Conservation (phyloP, 768 basidiomycete genomes). For the Mycena pura region DNA sequence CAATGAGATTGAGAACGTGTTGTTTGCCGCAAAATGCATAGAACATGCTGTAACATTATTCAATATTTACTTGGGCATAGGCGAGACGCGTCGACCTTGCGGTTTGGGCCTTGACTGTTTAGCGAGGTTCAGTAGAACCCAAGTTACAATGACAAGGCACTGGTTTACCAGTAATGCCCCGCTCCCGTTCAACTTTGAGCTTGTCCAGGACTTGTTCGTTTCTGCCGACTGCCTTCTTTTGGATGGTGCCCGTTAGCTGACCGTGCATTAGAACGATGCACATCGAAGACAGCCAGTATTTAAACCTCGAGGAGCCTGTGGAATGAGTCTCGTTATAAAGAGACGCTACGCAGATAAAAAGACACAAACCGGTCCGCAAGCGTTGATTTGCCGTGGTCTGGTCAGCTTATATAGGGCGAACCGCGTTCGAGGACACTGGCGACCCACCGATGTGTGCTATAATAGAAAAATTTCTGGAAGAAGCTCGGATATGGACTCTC, state of each 20-base stretch:
- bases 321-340: conserved; percentile 13
- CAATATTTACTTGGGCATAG: conserved; percentile 12
- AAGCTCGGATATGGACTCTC: not conserved
- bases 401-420: not conserved
- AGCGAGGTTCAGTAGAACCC: not conserved
- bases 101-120: conserved; percentile 91
- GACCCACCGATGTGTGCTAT: conserved; percentile 89
- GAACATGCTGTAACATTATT: conserved; percentile 68
- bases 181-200: conserved; percentile 95
- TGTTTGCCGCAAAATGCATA: conserved; percentile 58
- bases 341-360: not conserved
- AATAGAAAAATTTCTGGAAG: conserved; percentile 86
- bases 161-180: conserved; percentile 87
- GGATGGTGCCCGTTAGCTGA: conserved; percentile 89
- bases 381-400: conserved; percentile 96
- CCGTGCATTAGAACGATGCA: conserved; percentile 24
- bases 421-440: not conserved
- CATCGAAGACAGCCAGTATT: conserved; percentile 7
- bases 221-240: conserved; percentile 63
- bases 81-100: conserved; percentile 63
- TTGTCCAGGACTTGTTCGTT: conserved; percentile 92
- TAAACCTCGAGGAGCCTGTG: conserved; percentile 75
- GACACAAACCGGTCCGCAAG: conserved; percentile 78
- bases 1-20: conserved; percentile 91
- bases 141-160: not conserved